Conservation (phyloP, 2,329 filamentous ascomycete genomes). For the Diaporthe citriasiana region DNA sequence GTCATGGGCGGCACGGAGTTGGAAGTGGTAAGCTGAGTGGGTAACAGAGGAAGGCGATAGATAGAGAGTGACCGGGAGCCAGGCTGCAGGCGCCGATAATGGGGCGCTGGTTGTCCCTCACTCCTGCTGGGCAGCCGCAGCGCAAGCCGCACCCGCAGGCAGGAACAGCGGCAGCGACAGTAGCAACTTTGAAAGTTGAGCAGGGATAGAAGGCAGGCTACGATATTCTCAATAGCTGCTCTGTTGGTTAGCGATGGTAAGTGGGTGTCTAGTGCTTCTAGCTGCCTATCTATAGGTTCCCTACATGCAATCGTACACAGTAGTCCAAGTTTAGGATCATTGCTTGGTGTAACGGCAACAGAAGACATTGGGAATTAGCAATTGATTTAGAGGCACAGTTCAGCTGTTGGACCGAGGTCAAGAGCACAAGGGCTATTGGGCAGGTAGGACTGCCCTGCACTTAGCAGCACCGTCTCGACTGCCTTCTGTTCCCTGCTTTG, state of each 20-base stretch:
- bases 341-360: not conserved
- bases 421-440: not conserved
- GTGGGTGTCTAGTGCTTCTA: no score
- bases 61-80: constrained; percentile 30
- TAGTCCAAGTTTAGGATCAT: not conserved
- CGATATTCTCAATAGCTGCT: no score
- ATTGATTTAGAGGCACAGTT: not conserved
- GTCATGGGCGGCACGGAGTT: constrained; percentile 7
- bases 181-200: no score
- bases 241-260: no score
- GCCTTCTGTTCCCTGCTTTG: not conserved
- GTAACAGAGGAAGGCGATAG: constrained; percentile 26
- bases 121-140: constrained; percentile 17
- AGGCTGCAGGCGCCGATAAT: constrained; percentile 27
- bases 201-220: no score
- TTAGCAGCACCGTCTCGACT: not conserved
- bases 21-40: constrained; percentile 2
- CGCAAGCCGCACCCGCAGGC: not conserved
- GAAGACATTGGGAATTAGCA: not conserved
- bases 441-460: not conserved
- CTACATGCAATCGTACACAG: not conserved
- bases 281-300: no score
- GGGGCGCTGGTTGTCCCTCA: not conserved
- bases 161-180: not conserved
- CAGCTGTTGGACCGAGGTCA: constrained; percentile 4